Base-by-base conservation (phyloP, 768 basidiomycete species). In the Kwoniella botswanensis region DNA sequence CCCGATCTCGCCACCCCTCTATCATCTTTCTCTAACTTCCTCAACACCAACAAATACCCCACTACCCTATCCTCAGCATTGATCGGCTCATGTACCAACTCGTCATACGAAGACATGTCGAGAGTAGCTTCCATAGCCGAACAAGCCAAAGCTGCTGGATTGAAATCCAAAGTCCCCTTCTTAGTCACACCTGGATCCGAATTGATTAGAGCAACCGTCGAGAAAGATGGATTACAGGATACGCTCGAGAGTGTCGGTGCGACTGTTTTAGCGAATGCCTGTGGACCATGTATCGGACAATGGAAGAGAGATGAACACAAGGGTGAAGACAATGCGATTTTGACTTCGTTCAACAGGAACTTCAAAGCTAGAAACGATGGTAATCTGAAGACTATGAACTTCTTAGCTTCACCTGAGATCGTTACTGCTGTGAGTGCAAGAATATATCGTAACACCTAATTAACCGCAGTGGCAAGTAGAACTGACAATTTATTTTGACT, bases 41-140 rank as follows among this genome's bases (percentile, higher is more conserved):
- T 98, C 21, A 86, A 89, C 82, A 88, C 90, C 73, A 91, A 93
- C 83, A 91, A 91, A 12, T 98, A 95, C 93, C 94, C 93, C 82
- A 81, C 82, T 6, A 93, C 94, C 79, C 91, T 93, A 82, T 86
- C 98, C 63, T 92, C 94, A 12, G 96, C 94, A 24, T 87, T 99
- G 29, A 99, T 99, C 79, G 97, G 97, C 24, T 97, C 94, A n/a
- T 99, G 97, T 84, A 99, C 97, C 41, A 99, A 99, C 83, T 97
- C 94, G 70, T 97, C 94, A 5, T 99, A 98, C 81, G 93, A 96
- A 82, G 85, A 86, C 73, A 85, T 86, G 94, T 94, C 94, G 9
- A 89, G 92, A 71, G 95, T 96, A 50, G 93, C 94, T 9, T 91
- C 93, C 74, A 88, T 98, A 67, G 95, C 95, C 6, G 85, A 88